Base-by-base conservation (phyloP, 2,329 filamentous ascomycete species). In the Lizonia empirigonia region DNA sequence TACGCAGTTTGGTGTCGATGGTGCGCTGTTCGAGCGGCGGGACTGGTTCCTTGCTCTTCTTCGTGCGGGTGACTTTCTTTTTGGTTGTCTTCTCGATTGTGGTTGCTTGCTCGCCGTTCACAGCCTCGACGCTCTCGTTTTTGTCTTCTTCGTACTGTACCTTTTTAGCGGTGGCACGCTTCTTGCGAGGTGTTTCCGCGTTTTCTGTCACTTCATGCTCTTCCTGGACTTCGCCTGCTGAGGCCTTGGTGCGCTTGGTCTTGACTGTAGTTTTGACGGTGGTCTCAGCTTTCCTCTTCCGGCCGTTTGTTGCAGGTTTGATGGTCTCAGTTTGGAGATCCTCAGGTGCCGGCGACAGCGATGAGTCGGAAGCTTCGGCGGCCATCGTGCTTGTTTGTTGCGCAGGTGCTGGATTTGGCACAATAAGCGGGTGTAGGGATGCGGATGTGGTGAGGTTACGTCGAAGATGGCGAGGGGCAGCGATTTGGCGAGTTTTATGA, bases 1-100 rank as follows among this genome's bases (percentile, higher is more conserved):
- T 87, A 65, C 89, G 87, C 82, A 97, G 89, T 70, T 87, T 86
- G 55, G 93, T 78, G 1, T 85, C 84, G 4, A 80, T 74, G 0
- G 91, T 92, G 27, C 94, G 83, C 20, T 80, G 77, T 16, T 85
- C 87, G 1, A 96, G 73, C 0, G 89, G 85, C 77, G 75, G 58
- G 80, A 79, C 41, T 78, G 44, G 42, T 8, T 54, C 39, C 23
- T 50, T 45, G 19, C 30, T 50, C 29, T 55, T 61, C 44, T 62
- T 64, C 34, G 34, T 26, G 26, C 47, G 40, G 19, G 42, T 46
- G 8, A 26, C 22, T 20, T 39, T 50, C 36, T 53, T 50, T 37
- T 46, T 52, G 13, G 29, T 32, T 6, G 51, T 54, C 39, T 49
- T 40, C 39, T 50, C 39, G 29, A 41, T 32, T 9, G 26, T 29